Evolutionary conservation across 306 rosid species (phyloP), one percentile per base, ranked within the genome.

Genomic region (Bauhinia variegata): DNA sequence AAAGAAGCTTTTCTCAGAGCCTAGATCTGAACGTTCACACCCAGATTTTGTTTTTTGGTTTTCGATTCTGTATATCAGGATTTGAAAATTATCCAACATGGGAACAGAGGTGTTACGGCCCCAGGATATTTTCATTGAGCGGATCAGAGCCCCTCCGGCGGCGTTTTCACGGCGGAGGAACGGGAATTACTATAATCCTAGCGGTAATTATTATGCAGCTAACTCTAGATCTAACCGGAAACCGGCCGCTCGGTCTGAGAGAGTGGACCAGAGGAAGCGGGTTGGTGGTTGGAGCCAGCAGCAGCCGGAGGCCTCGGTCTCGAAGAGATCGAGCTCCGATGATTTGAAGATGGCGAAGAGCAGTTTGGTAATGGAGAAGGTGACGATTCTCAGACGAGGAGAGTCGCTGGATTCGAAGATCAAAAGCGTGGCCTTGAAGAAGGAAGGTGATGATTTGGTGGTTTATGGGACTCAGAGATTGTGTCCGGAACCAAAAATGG

Each of bases 61-160:
- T 10, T 33, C 17, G 15, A 17, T 70, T 6, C 9, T 36, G 41
- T 5, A 8, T 36, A 36, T 71, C 16, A 36, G 41, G 4, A 31
- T 59, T 46, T 13, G 15, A 16, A 7, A 16, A 7, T 6, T 3
- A 5, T 23, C n/a, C 11, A 5, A 13, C 50, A 93, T 93, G 99
- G 99, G 87, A 17, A 93, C 97, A 1, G 96, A 88, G 80, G 73
- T 93, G 58, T 67, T 93, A 34, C 60, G 88, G 54, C 97, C 99
- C 23, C 97, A 86, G 31, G 84, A 93, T 38, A 88, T 83, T 37
- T 77, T 93, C 44, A 69, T 78, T 32, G 74, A 83, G 18, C 65
- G 89, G 33, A 79, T 83, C 70, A 63, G 90, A 39, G 65, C 8
- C 23, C 79, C 90, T 0, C 59, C 80, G 57, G 56, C 80, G 44